A percentile compares a stretch with the other conserved stretches of the same genome.
Evolutionary conservation across 441 rosid genomes (phyloP).

Genomic region (Brassica hybrid): DNA sequence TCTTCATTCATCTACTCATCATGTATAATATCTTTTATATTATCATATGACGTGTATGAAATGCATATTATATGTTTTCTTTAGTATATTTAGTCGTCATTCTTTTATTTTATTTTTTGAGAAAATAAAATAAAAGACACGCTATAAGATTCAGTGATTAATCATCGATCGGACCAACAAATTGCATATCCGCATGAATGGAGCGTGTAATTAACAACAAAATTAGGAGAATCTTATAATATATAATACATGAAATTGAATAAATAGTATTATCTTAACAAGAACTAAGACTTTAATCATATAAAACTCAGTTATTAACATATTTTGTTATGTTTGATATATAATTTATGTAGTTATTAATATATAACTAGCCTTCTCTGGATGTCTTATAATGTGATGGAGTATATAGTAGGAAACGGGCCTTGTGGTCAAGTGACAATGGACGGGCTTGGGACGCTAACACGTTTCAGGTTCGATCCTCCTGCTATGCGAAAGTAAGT

Average conservation of each 20-base stretch:
- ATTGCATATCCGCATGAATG: conserved; percentile 37
- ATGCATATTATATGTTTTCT: conserved; percentile 31
- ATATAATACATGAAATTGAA: not conserved
- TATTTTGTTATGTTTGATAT: too few relatives aligned
- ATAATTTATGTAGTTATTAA: too few relatives aligned
- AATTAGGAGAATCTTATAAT: not conserved
- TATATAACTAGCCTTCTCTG: too few relatives aligned
- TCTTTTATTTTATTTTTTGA: conserved; percentile 4
- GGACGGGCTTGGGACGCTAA: too few relatives aligned
- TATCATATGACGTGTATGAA: conserved; percentile 32
- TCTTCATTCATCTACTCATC: conserved; percentile 33
- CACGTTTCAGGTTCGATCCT: too few relatives aligned
- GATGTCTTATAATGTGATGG: too few relatives aligned
- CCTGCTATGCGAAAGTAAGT: too few relatives aligned
- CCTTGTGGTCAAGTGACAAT: too few relatives aligned
- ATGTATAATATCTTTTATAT: conserved; percentile 36
- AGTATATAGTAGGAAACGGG: too few relatives aligned
- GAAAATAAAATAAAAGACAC: not conserved
- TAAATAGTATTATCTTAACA: not conserved
- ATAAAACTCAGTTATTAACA: too few relatives aligned
- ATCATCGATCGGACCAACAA: conserved; percentile 34
- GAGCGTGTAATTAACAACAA: conserved; percentile 9
- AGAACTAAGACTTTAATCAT: too few relatives aligned
- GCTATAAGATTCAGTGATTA: conserved; percentile 27
- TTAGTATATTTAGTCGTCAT: conserved; percentile 33